A percentile compares a stretch with the other conserved stretches of the same genome.
Evolutionary conservation across 1,284 basidiomycete species (phyloP).

Genomic region (Irpex sp.): DNA sequence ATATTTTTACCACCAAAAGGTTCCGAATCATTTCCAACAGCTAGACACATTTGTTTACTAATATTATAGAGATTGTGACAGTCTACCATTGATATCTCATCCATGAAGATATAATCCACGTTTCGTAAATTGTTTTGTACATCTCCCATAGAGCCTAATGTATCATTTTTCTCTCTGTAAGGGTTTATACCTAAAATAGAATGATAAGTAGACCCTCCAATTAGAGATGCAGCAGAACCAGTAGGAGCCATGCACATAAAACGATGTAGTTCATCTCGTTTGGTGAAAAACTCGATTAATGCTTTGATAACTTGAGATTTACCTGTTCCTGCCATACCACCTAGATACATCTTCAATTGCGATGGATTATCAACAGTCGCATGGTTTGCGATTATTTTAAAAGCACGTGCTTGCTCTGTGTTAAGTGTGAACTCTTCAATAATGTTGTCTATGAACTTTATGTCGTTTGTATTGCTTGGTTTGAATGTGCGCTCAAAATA

Average conservation of each 20-base stretch:
- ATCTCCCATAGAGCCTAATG: background rate
- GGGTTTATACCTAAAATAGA: conserved; percentile 27
- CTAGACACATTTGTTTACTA: background rate
- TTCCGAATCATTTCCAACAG: background rate
- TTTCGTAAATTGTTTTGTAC: background rate
- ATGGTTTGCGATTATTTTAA: background rate
- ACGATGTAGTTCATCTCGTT: conserved; percentile 12
- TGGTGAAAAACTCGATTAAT: conserved; percentile 13
- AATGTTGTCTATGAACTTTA: background rate
- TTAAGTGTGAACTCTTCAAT: background rate
- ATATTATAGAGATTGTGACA: conserved; percentile 13
- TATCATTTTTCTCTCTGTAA: conserved; percentile 7
- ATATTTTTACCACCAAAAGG: conserved; percentile 17
- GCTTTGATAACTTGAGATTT: conserved; percentile 33
- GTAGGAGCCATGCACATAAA: conserved; percentile 34
- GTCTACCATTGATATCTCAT: conserved; percentile 23
- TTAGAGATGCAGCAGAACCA: conserved; percentile 31
- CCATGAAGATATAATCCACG: conserved; percentile 28
- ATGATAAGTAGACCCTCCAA: conserved; percentile 37
- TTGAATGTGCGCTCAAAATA: background rate
- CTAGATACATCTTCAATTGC: conserved; percentile 28
- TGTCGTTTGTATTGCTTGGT: background rate
- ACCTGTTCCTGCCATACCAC: conserved; percentile 33
- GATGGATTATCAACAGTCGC: background rate
- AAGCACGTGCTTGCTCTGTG: background rate